Base-by-base conservation (phyloP, 2,329 filamentous ascomycete species). In the Aureobasidium musti region DNA sequence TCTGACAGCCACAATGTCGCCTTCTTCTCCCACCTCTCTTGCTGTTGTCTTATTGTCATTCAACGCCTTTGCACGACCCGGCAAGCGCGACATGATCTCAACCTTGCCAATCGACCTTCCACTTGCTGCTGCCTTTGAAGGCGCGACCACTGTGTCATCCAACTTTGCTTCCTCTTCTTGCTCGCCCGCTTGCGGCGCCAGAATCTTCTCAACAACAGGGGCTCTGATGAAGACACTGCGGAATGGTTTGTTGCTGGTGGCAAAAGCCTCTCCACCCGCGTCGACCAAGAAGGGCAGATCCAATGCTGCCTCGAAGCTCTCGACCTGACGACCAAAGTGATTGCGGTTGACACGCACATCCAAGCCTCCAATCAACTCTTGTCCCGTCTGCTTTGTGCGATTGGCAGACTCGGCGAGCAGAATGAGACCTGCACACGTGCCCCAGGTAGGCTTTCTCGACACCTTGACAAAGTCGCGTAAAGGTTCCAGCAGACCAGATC, bases 401-500 rank as follows among this genome's bases (percentile, higher is more conserved):
- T 94, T 96, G 59, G 92, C 94, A 67, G 90, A 88, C 74, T 97
- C 91, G 1, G 92, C 90, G 59, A 99, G 87, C 57, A 98, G 82
- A 72, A 99, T 97, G 67, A 98, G 84, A 11, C 95, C 95, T 14
- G 95, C 95, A 77, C 95, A 99, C 23, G 95, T 98, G 66, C 95
- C 95, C 94, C 94, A 99, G 28, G 90, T 91, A 13, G 93, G 93
- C 72, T 90, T 92, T 71, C 89, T 87, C 63, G 87, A 81, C 47
- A 91, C 81, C 89, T 97, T 97, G 74, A 98, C 93, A 78, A 97
- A 99, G 37, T 93, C 85, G 63, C 92, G 83, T 69, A 99, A 79
- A 3, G 92, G 92, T 72, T 96, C 91, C 65, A 99, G 80, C 41
- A 99, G 80, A 19, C 89, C 88, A 0, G 90, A 92, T 70, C 93